Evolutionary conservation across 306 rosid species (phyloP), one percentile per base, ranked within the genome.

Genomic region (Vigna mungo): DNA sequence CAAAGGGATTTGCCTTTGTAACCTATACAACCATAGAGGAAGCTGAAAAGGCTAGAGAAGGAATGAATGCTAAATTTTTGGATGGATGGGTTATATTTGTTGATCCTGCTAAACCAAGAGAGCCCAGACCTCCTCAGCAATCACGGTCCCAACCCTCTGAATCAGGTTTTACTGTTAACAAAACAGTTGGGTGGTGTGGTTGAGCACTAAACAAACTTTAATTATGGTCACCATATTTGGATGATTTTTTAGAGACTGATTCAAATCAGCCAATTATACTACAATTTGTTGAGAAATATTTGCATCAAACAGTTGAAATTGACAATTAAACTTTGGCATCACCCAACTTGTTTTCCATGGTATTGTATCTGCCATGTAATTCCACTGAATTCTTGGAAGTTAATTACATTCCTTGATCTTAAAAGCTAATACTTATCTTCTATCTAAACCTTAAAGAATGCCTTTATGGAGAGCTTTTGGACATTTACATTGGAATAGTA

Each of bases 81-180:
- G 98, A 95, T 81, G 98, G 97, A 21, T 95, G 98, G 97, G 96
- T 92, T 80, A 94, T 94, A 73, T 94, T 94, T 71, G 97, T 92
- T 39, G 98, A 92, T 76, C 97, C 98, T 56, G 98, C 97, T 72
- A 95, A 90, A 36, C 95, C 97, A 52, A 91, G 87, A 80, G 94
- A 90, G 79, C 65, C 87, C 0, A 88, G 89, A 76, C 90, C 93
- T 49, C 92, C 96, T 61, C 96, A 76, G 78, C 97, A 83, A 75
- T 85, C 87, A 52, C 86, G 82, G 64, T 55, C 90, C 25, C 86
- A 85, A 65, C 30, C 89, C 69, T 83, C 98, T 18, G 88, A 82
- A 65, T 30, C 85, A 0, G 97, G 98, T 17, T 90, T 86, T 84
- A 88, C 91, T 14, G 86, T 91, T 21, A 89, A 94, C 86, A 94